Base-by-base conservation (phyloP, 2,329 filamentous ascomycete species). In the Colletotrichum paranaense region DNA sequence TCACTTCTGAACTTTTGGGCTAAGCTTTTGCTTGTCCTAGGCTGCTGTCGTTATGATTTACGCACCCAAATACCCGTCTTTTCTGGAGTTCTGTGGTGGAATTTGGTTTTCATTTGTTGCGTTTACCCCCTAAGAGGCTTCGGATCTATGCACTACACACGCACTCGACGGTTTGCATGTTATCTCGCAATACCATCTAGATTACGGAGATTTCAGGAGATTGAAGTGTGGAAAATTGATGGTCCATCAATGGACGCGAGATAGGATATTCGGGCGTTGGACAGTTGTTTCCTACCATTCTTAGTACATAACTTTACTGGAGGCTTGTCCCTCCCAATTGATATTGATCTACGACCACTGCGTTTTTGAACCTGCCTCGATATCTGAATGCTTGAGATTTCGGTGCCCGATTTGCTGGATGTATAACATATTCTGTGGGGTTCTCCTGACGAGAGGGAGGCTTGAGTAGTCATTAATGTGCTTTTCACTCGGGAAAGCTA, bases 1-100 rank as follows among this genome's bases (percentile, higher is more conserved):
- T 98, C 76, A 89, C 92, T 53, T 88, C 89, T 59, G 96, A 98
- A 77, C 82, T 90, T 72, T 35, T 68, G 58, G 28, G 74, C 59
- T 72, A 58, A 71, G 22, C 55, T n/a, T 38, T 38, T 12, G 14
- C 58, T 62, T 35, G 6, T 24, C 67, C 56, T 28, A 71, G 67
- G 74, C 59, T 67, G 53, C 38, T 55, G 56, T 74, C 59, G 42
- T 74, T 57, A 75, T 56, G 74, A 75, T 74, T 75, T 49, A 75
- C 68, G 72, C 46, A 64, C 58, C 62, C 64, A 49, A 74, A 75
- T 75, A 75, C 74, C 74, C 74, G 63, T 74, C 46, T 58, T 72
- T 74, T 46, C 22, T 52, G 72, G 72, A 65, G 72, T 74, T 72
- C 38, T 42, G 38, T 62, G 32, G 68, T 57, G 28, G 35, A 38